Evolutionary conservation across 2,329 filamentous ascomycete genomes (phyloP), one percentile per base, ranked within the genome.

Genomic region (Fusarium pseudoanthophilum): DNA sequence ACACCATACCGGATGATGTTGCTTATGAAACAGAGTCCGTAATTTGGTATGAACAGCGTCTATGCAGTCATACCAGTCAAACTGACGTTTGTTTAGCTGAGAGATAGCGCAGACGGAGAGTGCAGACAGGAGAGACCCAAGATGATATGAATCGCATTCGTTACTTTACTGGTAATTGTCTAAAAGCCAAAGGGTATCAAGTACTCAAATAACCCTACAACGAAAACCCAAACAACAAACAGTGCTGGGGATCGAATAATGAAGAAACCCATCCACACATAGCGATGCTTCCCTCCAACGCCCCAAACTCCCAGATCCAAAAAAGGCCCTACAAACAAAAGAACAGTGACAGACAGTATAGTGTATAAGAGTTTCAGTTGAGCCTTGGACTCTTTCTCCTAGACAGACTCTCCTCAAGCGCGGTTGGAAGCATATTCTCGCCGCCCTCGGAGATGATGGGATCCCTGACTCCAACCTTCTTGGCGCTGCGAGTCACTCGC

Each of bases 311-410:
- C 73, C 73, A 70, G 49, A 68, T 46, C 61, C 62, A 64, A 61
- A 63, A 63, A 63, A 49, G 42, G 57, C 48, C 13, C 36, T 26
- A 51, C 21, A 30, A 36, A 39, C 51, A 66, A 48, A 34, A n/a
- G 45, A 40, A 62, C n/a, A 60, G 21, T 40, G 32, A 53, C 43
- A 40, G 20, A 55, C 24, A 32, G n/a, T 42, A 26, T 52, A 21
- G 28, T 49, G 28, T 48, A 18, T 39, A 24, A 28, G 24, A 51
- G 18, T 36, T 43, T 73, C 71, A 84, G 58, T 83, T 84, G 64
- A 89, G 77, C 62, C 88, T 80, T 7, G 88, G 87, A 71, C 88
- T 90, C 83, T 89, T 89, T 78, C 88, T 85, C 79, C 85, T 85
- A 63, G 83, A 81, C 34, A 83, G 69, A 57, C 86, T 85, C 78